Conservation (phyloP, 2,329 filamentous ascomycete genomes). For the Aspergillus carbonarius region DNA sequence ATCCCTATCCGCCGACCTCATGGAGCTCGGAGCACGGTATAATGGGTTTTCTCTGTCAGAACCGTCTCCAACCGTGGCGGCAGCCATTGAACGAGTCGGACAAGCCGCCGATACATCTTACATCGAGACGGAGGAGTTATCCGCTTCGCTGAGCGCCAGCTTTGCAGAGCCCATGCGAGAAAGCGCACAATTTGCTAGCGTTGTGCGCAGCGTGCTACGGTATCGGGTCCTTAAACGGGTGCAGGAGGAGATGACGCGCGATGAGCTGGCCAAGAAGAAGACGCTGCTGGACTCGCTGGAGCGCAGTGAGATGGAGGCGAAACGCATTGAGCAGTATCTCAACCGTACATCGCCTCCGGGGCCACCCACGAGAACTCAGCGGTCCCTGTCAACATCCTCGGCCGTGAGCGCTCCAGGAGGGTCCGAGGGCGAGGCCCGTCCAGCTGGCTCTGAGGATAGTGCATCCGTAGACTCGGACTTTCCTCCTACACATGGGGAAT, state of each 20-base stretch:
- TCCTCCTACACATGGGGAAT: constrained; percentile 79
- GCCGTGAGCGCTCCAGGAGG: constrained; percentile 41
- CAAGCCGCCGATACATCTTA: constrained; percentile 96
- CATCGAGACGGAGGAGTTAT: constrained; percentile 90
- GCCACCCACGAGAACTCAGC: constrained; percentile 52
- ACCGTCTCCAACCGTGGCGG: constrained; percentile 80
- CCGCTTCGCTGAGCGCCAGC: constrained; percentile 80
- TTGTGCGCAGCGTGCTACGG: constrained; percentile 82
- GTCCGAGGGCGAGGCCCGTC: constrained; percentile 48
- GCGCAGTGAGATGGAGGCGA: constrained; percentile 86
- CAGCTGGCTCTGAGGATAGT: constrained; percentile 69
- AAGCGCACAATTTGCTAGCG: constrained; percentile 93
- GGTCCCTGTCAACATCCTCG: constrained; percentile 63
- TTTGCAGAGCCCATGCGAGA: constrained; percentile 98
- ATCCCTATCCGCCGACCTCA: constrained; percentile 79
- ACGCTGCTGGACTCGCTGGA: constrained; percentile 83
- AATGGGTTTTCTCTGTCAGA: constrained; percentile 97
- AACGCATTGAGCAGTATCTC: constrained; percentile 90
- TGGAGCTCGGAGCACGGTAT: constrained; percentile 91
- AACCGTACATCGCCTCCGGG: constrained; percentile 57
- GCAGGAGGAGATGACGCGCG: constrained; percentile 94
- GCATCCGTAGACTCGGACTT: constrained; percentile 96
- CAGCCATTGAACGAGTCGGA: constrained; percentile 89
- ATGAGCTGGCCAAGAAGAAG: constrained; percentile 87
- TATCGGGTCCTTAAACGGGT: constrained; percentile 92